These are phyloP conservation scores for Geotrichum histeridarum DNA, from an alignment of 1,139 yeast genomes.

Conservation along the genomic window DNA sequence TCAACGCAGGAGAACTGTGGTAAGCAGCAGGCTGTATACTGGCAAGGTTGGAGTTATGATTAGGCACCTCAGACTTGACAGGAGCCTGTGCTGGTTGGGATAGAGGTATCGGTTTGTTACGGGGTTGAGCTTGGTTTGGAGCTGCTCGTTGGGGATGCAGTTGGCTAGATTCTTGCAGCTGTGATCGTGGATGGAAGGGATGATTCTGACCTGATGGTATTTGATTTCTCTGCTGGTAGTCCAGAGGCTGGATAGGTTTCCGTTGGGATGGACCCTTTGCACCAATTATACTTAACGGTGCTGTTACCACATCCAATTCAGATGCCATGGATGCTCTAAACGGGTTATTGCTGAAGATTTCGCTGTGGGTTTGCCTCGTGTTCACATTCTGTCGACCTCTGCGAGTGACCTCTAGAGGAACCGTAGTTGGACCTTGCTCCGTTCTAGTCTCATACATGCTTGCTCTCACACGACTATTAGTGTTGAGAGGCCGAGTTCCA, in stretches of 20 bases:
- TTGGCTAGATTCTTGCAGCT: too few species aligned
- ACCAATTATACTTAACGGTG: neutral
- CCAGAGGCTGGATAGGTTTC: neutral
- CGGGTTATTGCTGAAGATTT: constrained; percentile 7
- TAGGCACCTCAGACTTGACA: too few species aligned
- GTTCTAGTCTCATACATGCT: constrained; percentile 7
- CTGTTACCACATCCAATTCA: constrained; percentile 1
- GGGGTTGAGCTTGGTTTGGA: too few species aligned
- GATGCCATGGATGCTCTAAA: constrained; percentile 6
- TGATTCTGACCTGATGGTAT: too few species aligned
- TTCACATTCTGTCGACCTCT: neutral
- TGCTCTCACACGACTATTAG: neutral
- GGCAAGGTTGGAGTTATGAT: too few species aligned
- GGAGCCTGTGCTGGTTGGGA: too few species aligned
- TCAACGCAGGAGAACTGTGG: neutral
- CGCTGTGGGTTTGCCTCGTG: constrained; percentile 2
- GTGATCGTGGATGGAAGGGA: too few species aligned
- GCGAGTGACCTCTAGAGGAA: neutral
- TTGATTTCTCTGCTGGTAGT: too few species aligned
- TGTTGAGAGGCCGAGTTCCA: neutral
- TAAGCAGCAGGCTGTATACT: neutral
- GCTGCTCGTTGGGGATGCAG: too few species aligned
- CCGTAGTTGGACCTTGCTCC: neutral
- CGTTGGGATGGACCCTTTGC: neutral
- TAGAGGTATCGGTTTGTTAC: too few species aligned